Evolutionary conservation across 139 green algal species (phyloP), one percentile per base, ranked within the genome.

Genomic region (Chlamydomonas incerta): DNA sequence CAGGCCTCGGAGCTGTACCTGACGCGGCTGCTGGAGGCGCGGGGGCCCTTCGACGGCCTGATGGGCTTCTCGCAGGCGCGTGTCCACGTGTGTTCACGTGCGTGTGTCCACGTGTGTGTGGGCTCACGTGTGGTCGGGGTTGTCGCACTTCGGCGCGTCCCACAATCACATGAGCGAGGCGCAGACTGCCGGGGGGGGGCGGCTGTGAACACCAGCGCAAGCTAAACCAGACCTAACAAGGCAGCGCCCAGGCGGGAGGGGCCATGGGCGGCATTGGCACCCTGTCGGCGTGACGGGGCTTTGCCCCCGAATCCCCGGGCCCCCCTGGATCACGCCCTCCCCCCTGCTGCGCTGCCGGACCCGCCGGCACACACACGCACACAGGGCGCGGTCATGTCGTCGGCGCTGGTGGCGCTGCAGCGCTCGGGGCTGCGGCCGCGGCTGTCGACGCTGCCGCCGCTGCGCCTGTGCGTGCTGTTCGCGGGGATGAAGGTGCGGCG

Each of bases 11-110:
- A 93, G 26, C 67, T 86, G 26, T 68, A 84, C 6, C 60, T 89
- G 10, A 14, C 87, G 17, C 41, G 34, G 28, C 46, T 82, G 63
- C 41, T 83, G 60, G 63, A 72, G 13, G 26, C 57, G 58, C 84
- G 89, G 23, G 92, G 80, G 33, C 91, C 91, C 14, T 95, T 95
- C 76, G 89, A 95, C 74, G 93, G 93, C 0, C 8, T 94, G 35
- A 90, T 94, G 86, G 91, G 89, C 23, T 94, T 94, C 80, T 88
- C 74, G 31, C 90, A 93, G 87, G 60, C 26, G 57, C 50, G n/a
- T n/a, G n/a, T n/a, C n/a, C n/a, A n/a, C n/a, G n/a, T n/a, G n/a
- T n/a, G n/a, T n/a, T n/a, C n/a, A n/a, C n/a, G n/a, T n/a, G n/a
- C n/a, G n/a, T n/a, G n/a, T n/a, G n/a, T n/a, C n/a, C n/a, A n/a